Base-by-base conservation (phyloP, 116 monocot genomes). In the Iris pallida region DNA sequence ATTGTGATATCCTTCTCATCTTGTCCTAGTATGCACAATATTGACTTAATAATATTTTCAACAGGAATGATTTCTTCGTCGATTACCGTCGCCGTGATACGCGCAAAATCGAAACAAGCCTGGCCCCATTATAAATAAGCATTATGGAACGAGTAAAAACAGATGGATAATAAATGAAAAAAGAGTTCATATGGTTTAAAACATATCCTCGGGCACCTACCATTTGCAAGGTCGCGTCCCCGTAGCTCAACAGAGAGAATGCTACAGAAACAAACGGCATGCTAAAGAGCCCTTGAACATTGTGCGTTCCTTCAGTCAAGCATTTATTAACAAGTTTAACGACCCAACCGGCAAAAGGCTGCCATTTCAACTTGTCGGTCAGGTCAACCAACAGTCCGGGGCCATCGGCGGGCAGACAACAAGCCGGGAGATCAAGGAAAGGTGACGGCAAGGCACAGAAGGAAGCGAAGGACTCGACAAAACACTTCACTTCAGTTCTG, bases 101-200 rank as follows among this genome's bases (percentile, higher is more conserved):
- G 82, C 70, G 81, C 82, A 72, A 97, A 92, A 45, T 97, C 92
- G 76, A 87, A 97, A 81, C 92, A 92, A 77, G 87, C 97, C 95
- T 95, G 73, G 63, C 59, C 53, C 53, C 17, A 41, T 13, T 41
- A 68, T 14, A 71, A 47, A 46, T 52, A 75, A 68, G 16, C 10
- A 64, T 60, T 43, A 79, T 53, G 16, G 55, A 60, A 55, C 46
- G 56, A 46, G 44, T 62, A 69, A 41, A 49, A 53, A 45, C 47
- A 17, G 45, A 52, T 42, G 30, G 17, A 59, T 0, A 59, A 63
- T 11, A 57, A 66, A 63, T 0, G 2, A 0, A 47, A 20, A 4
- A 55, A 12, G 30, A 75, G 8, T 46, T 45, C 68, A 63, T 55
- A 63, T 1, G 2, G 10, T 12, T 55, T 30, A 12, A 52, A 53